These are phyloP conservation scores for Diatrype stigma DNA, from an alignment of 2,329 filamentous ascomycete genomes.

Conservation along the genomic window DNA sequence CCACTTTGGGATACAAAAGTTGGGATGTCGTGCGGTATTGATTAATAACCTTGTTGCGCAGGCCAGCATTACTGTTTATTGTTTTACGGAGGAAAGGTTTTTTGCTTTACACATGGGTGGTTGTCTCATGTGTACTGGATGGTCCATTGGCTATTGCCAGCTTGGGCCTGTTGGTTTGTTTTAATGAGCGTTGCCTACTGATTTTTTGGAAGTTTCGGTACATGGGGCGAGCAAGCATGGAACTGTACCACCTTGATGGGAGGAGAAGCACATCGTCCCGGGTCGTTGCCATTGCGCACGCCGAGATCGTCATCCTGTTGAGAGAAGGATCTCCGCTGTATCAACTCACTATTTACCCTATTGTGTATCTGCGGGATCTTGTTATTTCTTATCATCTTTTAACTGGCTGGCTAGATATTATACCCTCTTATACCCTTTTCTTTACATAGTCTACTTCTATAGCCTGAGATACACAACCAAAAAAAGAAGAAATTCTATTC, in stretches of 20 bases:
- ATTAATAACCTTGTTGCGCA: background rate
- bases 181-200: background rate
- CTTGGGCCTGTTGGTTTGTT: background rate
- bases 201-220: background rate
- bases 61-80: background rate
- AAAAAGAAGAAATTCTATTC: too few relatives aligned
- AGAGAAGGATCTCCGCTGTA: background rate
- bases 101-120: too few relatives aligned
- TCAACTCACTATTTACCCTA: background rate
- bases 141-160: background rate
- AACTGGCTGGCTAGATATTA: background rate
- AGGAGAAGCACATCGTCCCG: background rate
- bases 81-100: background rate
- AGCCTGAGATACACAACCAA: too few relatives aligned
- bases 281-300: background rate
- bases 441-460: background rate
- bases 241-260: too few relatives aligned
- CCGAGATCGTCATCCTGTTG: background rate
- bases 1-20: conserved; percentile 1
- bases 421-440: background rate
- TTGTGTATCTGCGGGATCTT: background rate
- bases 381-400: background rate
- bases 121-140: too few relatives aligned
- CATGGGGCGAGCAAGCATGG: background rate
- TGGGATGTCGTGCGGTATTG: background rate